A percentile compares a stretch with the other conserved stretches of the same genome.
phyloP scores from a whole-genome alignment of 2,329 filamentous ascomycete species.

The Coleophoma cylindrospora region DNA sequence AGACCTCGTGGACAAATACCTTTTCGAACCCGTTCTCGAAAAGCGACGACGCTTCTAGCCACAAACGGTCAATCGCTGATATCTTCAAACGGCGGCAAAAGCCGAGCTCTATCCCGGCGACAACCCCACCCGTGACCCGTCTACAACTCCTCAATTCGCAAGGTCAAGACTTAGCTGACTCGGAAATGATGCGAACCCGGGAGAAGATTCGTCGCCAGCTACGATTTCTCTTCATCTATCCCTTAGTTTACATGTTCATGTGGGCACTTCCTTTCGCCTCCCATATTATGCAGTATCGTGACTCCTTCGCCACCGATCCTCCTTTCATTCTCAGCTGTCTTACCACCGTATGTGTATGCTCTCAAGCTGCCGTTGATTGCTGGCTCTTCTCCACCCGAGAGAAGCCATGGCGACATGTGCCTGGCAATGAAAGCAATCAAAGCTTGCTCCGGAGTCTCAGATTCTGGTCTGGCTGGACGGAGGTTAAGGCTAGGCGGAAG shows the following conservation, averaged over 20 bases:
- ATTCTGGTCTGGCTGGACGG: slow-evolving; percentile 24
- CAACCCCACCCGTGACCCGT: slow-evolving; percentile 9
- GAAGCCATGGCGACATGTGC: slow-evolving; percentile 62
- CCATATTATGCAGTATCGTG: slow-evolving; percentile 56
- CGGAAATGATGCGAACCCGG: slow-evolving; percentile 34
- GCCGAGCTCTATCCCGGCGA: slow-evolving; percentile 3
- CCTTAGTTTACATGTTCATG: slow-evolving; percentile 63
- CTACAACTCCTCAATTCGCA: slow-evolving; percentile 21
- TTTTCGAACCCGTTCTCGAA: no score
- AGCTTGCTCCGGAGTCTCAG: slow-evolving; percentile 27
- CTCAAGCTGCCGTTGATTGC: slow-evolving; percentile 65
- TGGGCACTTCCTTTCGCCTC: slow-evolving; percentile 69
- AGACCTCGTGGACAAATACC: no score
- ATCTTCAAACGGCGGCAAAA: slow-evolving; percentile 17
- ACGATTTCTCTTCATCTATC: slow-evolving; percentile 71
- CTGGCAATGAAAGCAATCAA: slow-evolving; percentile 29
- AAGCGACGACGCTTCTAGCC: not conserved
- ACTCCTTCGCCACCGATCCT: slow-evolving; percentile 42
- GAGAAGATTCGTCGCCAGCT: slow-evolving; percentile 62
- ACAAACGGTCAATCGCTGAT: slow-evolving; percentile 12
- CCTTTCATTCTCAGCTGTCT: slow-evolving; percentile 52
- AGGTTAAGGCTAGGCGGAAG: slow-evolving; percentile 16
- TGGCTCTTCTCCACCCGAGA: slow-evolving; percentile 65
- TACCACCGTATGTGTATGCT: slow-evolving; percentile 51
- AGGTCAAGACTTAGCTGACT: slow-evolving; percentile 24